A percentile compares a stretch with the other conserved stretches of the same genome.
phyloP scores from a whole-genome alignment of 306 rosid genomes.

The Oxytropis ochrocephala region DNA sequence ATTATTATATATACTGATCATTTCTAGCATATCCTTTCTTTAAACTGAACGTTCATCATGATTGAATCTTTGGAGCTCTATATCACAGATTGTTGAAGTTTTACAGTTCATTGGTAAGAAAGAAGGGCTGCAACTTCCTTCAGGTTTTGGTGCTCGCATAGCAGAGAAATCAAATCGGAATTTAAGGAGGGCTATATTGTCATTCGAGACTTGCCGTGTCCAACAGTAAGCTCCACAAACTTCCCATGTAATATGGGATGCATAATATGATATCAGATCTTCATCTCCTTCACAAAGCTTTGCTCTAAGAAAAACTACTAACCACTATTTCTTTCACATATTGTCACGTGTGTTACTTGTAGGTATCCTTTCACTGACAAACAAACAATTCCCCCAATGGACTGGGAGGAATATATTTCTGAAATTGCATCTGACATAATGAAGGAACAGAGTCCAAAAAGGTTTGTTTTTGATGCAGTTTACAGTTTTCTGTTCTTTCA shows the following conservation, averaged over 20 bases:
- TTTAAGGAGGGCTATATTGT: conserved; percentile 76
- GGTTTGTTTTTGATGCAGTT: conserved; percentile 36
- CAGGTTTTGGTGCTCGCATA: conserved; percentile 64
- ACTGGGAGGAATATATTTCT: conserved; percentile 89
- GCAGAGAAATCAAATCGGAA: conserved; percentile 81
- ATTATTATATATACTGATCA: background rate
- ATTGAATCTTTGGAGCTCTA: background rate
- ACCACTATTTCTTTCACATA: conserved; percentile 18
- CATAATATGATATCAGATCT: background rate
- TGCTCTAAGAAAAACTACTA: conserved; percentile 6
- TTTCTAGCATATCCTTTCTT: background rate
- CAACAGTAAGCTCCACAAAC: conserved; percentile 58
- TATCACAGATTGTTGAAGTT: conserved; percentile 59
- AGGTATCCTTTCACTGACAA: conserved; percentile 83
- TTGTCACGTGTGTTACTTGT: conserved; percentile 12
- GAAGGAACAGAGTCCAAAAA: conserved; percentile 97
- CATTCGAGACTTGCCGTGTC: conserved; percentile 87
- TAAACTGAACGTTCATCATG: conserved; percentile 1
- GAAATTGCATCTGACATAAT: conserved; percentile 91
- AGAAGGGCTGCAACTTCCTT: conserved; percentile 80
- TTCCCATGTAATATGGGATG: conserved; percentile 7
- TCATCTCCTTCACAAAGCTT: conserved; percentile 1
- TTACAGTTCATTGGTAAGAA: conserved; percentile 75
- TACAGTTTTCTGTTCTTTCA: background rate
- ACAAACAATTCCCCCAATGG: conserved; percentile 80